Evolutionary conservation across 768 basidiomycete genomes (phyloP).

Genomic region (Pleurotus cornucopiae): DNA sequence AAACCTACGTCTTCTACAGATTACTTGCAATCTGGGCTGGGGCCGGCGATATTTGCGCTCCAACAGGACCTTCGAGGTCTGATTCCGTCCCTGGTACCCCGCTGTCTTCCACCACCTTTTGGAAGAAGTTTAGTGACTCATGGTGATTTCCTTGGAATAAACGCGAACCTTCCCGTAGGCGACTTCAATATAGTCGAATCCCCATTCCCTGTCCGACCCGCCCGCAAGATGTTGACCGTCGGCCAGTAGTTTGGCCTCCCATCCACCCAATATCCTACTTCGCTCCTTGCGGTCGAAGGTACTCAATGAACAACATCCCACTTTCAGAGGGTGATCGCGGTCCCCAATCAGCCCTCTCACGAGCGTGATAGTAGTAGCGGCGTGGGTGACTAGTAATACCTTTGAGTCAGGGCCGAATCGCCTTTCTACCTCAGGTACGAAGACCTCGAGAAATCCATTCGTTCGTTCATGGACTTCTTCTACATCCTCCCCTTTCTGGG

Average conservation of each 20-base stretch:
- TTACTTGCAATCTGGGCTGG: constrained; percentile 25
- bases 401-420: constrained; percentile 38
- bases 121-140: constrained; percentile 1
- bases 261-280: constrained; percentile 31
- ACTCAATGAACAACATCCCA: constrained; percentile 76
- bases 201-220: constrained; percentile 70
- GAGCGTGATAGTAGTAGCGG: constrained; percentile 69
- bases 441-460: constrained; percentile 43
- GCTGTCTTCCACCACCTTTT: constrained; percentile 63
- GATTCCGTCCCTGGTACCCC: constrained; percentile 67
- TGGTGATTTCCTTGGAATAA: not conserved
- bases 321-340: constrained; percentile 46
- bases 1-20: constrained; percentile 21
- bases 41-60: constrained; percentile 35
- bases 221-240: constrained; percentile 57
- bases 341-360: constrained; percentile 55
- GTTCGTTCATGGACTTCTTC: constrained; percentile 58
- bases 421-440: constrained; percentile 48
- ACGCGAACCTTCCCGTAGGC: constrained; percentile 53
- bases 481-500: constrained; percentile 71
- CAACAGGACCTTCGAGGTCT: constrained; percentile 53
- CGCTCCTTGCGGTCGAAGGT: constrained; percentile 37
- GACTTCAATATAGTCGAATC: constrained; percentile 69
- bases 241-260: constrained; percentile 45
- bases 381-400: constrained; percentile 68